Conservation (phyloP, 2,329 filamentous ascomycete genomes). For the Botrytis aclada region DNA sequence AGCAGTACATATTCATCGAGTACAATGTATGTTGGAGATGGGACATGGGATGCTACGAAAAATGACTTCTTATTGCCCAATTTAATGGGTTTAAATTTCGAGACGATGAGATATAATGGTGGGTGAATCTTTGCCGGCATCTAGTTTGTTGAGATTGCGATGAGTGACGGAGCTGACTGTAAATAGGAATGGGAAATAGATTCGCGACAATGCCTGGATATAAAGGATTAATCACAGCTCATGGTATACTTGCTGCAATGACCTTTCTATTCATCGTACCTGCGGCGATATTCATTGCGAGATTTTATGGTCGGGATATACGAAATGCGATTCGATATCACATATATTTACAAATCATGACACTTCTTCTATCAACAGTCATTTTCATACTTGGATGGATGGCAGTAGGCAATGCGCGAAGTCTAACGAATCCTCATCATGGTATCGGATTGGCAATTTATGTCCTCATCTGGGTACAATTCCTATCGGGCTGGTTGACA, state of each 20-base stretch:
- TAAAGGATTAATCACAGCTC: conserved; percentile 65
- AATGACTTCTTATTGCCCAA: conserved; percentile 79
- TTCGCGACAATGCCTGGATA: conserved; percentile 69
- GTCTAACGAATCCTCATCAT: conserved; percentile 78
- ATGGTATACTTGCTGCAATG: conserved; percentile 69
- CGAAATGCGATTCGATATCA: conserved; percentile 65
- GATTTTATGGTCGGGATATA: conserved; percentile 64
- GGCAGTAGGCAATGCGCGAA: conserved; percentile 70
- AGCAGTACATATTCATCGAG: conserved; percentile 70
- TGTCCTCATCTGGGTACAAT: conserved; percentile 67
- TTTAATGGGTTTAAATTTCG: conserved; percentile 71
- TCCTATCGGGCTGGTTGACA: conserved; percentile 65
- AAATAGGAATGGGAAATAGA: conserved; percentile 71
- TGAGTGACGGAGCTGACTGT: conserved; percentile 6
- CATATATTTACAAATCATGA: conserved; percentile 70
- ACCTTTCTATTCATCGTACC: conserved; percentile 74
- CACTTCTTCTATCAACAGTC: conserved; percentile 64
- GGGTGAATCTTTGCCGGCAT: conserved; percentile 23
- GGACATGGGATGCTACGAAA: conserved; percentile 76
- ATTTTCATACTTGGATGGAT: conserved; percentile 74
- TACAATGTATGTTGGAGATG: conserved; percentile 75
- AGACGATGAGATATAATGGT: conserved; percentile 85
- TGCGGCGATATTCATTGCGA: conserved; percentile 67
- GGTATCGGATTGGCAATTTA: conserved; percentile 80
- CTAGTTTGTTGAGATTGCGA: conserved; percentile 21